Evolutionary conservation across 75 land plant species (phyloP).

Genomic region (Gnetum montanum): DNA sequence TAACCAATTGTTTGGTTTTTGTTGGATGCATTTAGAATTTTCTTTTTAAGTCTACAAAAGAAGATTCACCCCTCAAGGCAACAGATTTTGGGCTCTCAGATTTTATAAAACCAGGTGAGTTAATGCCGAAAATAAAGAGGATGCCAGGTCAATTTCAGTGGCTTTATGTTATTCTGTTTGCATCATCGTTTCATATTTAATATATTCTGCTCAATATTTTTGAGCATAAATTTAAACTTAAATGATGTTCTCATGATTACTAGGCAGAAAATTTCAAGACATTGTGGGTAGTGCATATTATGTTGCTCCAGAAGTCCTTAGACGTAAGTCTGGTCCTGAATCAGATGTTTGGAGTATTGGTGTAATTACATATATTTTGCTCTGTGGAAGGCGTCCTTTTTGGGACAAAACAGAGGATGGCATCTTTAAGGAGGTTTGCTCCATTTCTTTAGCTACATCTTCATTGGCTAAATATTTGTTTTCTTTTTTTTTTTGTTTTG

Average conservation of each 20-base stretch:
- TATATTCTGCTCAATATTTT: not conserved
- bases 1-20: slow-evolving; percentile 1
- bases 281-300: slow-evolving; percentile 98
- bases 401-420: slow-evolving; percentile 98
- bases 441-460: not conserved
- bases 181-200: not conserved
- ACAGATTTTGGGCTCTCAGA: slow-evolving; percentile 98
- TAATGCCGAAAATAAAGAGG: too few species aligned
- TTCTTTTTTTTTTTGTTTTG: too few species aligned
- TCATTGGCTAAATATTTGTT: too few species aligned
- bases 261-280: slow-evolving; percentile 79
- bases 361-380: slow-evolving; percentile 89
- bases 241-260: slow-evolving; percentile 2
- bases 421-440: slow-evolving; percentile 79
- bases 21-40: slow-evolving; percentile 53
- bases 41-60: slow-evolving; percentile 75
- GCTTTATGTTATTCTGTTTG: slow-evolving; percentile 1
- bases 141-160: not conserved
- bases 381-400: slow-evolving; percentile 93
- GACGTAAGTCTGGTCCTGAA: slow-evolving; percentile 89
- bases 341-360: slow-evolving; percentile 99
- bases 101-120: slow-evolving; percentile 82
- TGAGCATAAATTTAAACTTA: too few species aligned
- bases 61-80: slow-evolving; percentile 83
- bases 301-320: slow-evolving; percentile 98